Evolutionary conservation across 2,329 filamentous ascomycete genomes (phyloP).

Genomic region (Epichloe hybrida): DNA sequence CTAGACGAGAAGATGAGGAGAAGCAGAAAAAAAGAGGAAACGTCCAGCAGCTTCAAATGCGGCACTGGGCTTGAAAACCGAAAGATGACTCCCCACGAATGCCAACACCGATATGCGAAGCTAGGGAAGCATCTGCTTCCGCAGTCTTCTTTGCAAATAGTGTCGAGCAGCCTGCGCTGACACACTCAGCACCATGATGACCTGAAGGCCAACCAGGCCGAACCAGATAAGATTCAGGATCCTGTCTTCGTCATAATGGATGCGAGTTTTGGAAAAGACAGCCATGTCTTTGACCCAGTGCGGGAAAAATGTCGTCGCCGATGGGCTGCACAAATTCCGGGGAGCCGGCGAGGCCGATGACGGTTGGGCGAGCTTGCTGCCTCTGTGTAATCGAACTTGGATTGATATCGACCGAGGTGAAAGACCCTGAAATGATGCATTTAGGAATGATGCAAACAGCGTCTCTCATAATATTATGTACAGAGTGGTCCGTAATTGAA

Average conservation of each 20-base stretch:
- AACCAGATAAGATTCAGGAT: constrained; percentile 35
- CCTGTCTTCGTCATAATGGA: constrained; percentile 17
- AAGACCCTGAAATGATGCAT: neutral
- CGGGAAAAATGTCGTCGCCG: neutral
- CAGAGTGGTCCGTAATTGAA: too few species aligned
- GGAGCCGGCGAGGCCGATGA: neutral
- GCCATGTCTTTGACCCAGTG: constrained; percentile 6
- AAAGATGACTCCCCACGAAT: neutral
- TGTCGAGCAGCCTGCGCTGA: constrained; percentile 14
- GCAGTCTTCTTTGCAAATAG: constrained; percentile 4
- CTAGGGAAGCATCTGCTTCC: constrained; percentile 5
- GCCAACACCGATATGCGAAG: neutral
- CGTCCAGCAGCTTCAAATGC: neutral
- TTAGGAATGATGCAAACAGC: neutral
- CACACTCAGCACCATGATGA: constrained; percentile 29
- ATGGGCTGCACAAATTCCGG: neutral
- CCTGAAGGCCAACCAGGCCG: constrained; percentile 31
- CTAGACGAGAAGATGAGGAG: neutral
- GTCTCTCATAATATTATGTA: too few species aligned
- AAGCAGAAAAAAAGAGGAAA: neutral
- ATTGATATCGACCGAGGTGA: too few species aligned
- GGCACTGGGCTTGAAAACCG: neutral
- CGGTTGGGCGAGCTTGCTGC: neutral
- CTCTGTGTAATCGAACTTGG: too few species aligned
- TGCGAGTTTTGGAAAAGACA: constrained; percentile 15